Evolutionary conservation across 1,139 yeast genomes (phyloP), one percentile per base, ranked within the genome.

Genomic region (Lodderomyces elongisporus): DNA sequence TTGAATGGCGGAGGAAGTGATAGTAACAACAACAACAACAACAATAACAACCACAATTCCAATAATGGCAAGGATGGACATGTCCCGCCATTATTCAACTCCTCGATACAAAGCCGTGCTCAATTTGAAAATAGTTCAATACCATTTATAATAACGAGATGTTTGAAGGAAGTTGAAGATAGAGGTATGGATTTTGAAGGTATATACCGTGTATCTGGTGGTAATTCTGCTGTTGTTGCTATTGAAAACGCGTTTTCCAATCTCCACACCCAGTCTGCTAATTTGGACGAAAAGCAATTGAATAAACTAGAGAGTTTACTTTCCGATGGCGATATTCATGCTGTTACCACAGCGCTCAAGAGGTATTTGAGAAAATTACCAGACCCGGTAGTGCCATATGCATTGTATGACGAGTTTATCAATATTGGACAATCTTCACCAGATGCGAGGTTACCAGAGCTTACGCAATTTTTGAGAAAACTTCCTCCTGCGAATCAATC

Each of bases 141-240:
- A 7, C 98, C 98, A 5, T 57, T 76, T 41, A 75, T 91, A 28
- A 71, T 91, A 9, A 65, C 80, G 9, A 68, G 78, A 37, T 87
- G 96, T 58, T 60, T 88, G n/a, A 62, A 66, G 25, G 94, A 83
- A 48, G 87, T 91, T 32, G 96, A 89, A 58, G 52, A 55, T 28
- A 64, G 88, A 42, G 89, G 95, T 7, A 53, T 85, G 46, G 77
- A 70, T 31, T 62, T 69, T 53, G 97, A 89, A 57, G 98, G 98
- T 4, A 73, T 91, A 26, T 91, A 91, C 60, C 72, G 98, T 47
- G 83, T 89, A 44, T 83, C 94, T 15, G 98, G 97, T 2, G 88
- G 91, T 5, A 77, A 83, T 39, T 77, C 91, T 10, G 85, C 87
- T 34, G 77, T 85, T 43, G 79, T 74, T 37, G 63, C 72, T 18